These are phyloP conservation scores for Miscanthus lutarioriparius DNA, from an alignment of 176 grass and related monocot genomes.

Conservation along the genomic window DNA sequence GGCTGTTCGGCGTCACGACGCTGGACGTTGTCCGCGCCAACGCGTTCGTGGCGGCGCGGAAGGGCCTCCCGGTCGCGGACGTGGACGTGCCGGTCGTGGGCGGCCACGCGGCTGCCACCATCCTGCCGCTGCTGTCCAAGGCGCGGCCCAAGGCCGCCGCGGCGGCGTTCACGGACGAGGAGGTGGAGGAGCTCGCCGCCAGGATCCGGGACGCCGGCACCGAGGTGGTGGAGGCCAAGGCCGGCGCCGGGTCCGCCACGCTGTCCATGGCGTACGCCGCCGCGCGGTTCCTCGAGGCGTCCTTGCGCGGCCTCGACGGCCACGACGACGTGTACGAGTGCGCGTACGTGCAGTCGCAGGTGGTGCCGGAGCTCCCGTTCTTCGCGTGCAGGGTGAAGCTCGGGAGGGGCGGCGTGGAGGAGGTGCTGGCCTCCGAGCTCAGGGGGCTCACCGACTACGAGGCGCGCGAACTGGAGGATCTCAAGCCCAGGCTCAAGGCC, in stretches of 20 bases:
- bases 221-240: constrained; percentile 50
- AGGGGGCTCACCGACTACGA: constrained; percentile 42
- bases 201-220: constrained; percentile 42
- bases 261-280: constrained; percentile 57
- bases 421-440: constrained; percentile 36
- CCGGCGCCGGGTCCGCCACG: constrained; percentile 33
- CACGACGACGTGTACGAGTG: constrained; percentile 50
- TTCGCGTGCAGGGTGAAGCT: constrained; percentile 58
- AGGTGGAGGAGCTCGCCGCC: constrained; percentile 41
- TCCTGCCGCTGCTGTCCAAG: constrained; percentile 58
- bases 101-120: constrained; percentile 33
- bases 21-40: constrained; percentile 57
- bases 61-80: constrained; percentile 44
- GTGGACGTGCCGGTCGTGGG: constrained; percentile 61
- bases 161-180: constrained; percentile 44
- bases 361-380: constrained; percentile 54
- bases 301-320: constrained; percentile 46
- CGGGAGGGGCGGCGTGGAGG: constrained; percentile 48
- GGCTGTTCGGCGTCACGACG: constrained; percentile 59
- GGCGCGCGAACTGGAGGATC: constrained; percentile 34
- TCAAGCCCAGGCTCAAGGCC: constrained; percentile 52
- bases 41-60: constrained; percentile 42
- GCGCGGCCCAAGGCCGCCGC: constrained; percentile 17
- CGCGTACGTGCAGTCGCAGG: constrained; percentile 49
- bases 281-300: constrained; percentile 47